Conservation (phyloP, 1,139 yeast species). For the Wickerhamomyces sp. region DNA sequence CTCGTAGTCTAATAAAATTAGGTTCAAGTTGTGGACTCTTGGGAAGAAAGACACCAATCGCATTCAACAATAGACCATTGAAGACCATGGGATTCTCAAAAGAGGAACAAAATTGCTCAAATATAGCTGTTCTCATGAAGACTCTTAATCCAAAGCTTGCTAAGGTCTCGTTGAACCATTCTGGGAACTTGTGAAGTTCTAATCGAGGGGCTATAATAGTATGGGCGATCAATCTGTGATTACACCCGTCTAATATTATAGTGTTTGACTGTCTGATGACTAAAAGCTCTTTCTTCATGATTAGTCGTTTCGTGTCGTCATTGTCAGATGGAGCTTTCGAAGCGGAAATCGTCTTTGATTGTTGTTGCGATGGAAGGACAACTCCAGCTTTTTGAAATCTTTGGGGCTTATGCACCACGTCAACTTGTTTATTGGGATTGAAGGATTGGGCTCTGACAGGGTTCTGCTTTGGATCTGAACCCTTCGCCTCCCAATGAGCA, state of each 20-base stretch:
- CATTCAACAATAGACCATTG: background rate
- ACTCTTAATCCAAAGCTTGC: background rate
- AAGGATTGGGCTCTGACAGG: background rate
- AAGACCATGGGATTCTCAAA: background rate
- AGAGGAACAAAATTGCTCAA: background rate
- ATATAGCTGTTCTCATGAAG: background rate
- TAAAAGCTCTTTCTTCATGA: too few relatives aligned
- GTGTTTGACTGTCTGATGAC: too few relatives aligned
- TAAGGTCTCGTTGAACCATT: background rate
- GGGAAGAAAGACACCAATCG: background rate
- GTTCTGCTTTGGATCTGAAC: background rate
- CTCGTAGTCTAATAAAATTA: background rate
- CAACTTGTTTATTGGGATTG: background rate
- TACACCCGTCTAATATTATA: too few relatives aligned
- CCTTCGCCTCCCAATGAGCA: slow-evolving; percentile 11
- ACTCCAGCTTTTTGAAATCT: background rate
- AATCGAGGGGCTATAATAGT: too few relatives aligned
- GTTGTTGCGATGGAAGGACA: background rate
- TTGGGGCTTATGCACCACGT: background rate
- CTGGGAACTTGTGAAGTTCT: too few relatives aligned
- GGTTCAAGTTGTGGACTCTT: background rate
- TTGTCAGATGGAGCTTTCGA: too few relatives aligned
- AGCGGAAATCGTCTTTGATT: too few relatives aligned
- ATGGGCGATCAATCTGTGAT: too few relatives aligned
- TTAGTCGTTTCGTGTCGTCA: too few relatives aligned